Evolutionary conservation across 2,329 filamentous ascomycete species (phyloP), one percentile per base, ranked within the genome.

Genomic region (Colletotrichum sidae): DNA sequence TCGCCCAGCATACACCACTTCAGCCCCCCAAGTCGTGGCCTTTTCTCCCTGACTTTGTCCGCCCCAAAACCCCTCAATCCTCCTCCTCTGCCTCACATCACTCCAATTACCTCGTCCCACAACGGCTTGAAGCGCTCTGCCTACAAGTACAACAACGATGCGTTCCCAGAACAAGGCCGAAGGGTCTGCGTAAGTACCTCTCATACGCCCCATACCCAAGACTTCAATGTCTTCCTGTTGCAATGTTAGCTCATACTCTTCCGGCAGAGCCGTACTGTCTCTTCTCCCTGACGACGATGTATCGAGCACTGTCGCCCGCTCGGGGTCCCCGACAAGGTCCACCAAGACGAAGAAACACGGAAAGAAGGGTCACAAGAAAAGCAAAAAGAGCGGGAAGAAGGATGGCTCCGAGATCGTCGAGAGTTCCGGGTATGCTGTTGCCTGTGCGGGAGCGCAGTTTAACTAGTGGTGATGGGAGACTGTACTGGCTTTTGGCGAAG

Each of bases 101-200:
- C n/a, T 25, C n/a, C 0, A 15, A 5, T 9, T 1, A 7, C 11
- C 5, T 1, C 13, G 0, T 15, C 13, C 1, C 5, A 2, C 4
- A 0, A 10, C 1, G 0, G 3, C 6, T 9, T 33, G 2, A 9
- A 9, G 2, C 15, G 25, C 10, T 17, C 25, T 9, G 3, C 25
- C 8, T 25, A 2, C 2, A 17, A 9, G 2, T 25, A 2, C 2
- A 17, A 9, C 44, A 10, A 15, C 41, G 0, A 49, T 49, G 46
- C 46, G 25, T 35, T 49, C 46, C 25, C 46, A 49, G 25, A 34
- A 12, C 17, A 49, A 49, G 10, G 7, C 3, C 8, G 8, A 9
- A 3, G n/a, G n/a, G 2, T 12, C 46, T 2, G 2, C 11, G 25
- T 49, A 2, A 6, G 25, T 49, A 6, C 34, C 25, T 33, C 4